Conservation (phyloP, 2,329 filamentous ascomycete species). For the Diaporthe humulicola region DNA sequence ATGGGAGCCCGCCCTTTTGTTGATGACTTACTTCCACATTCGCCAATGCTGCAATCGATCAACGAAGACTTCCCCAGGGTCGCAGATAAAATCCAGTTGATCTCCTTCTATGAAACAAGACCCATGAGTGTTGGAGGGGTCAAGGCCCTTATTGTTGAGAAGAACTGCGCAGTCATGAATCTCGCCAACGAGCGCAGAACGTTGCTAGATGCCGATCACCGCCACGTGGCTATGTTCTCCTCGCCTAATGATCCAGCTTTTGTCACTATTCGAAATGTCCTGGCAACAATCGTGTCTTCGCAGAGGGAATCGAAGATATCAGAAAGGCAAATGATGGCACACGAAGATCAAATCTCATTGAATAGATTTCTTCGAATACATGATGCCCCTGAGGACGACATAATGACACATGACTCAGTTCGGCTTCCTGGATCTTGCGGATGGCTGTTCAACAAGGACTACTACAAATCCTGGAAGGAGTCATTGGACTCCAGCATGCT, state of each 20-base stretch:
- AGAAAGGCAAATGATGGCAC: background rate
- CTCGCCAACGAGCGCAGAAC: slow-evolving; percentile 46
- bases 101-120: slow-evolving; percentile 51
- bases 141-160: slow-evolving; percentile 49
- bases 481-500: slow-evolving; percentile 19
- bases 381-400: slow-evolving; percentile 41
- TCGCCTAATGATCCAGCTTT: slow-evolving; percentile 45
- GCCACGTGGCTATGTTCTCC: slow-evolving; percentile 46
- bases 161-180: slow-evolving; percentile 47
- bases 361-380: no score
- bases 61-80: slow-evolving; percentile 52
- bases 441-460: slow-evolving; percentile 36
- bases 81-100: slow-evolving; percentile 43
- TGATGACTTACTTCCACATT: slow-evolving; percentile 47
- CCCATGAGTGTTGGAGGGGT: slow-evolving; percentile 44
- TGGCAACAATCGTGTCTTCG: slow-evolving; percentile 41
- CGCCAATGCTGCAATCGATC: slow-evolving; percentile 46
- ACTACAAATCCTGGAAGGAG: slow-evolving; percentile 37
- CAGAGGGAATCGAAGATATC: background rate
- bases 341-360: no score
- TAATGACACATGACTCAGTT: slow-evolving; percentile 32
- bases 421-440: slow-evolving; percentile 36
- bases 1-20: slow-evolving; percentile 47
- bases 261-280: slow-evolving; percentile 45
- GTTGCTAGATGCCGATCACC: slow-evolving; percentile 49